Conservation (phyloP, 306 rosid genomes). For the Aeschynomene evenia region DNA sequence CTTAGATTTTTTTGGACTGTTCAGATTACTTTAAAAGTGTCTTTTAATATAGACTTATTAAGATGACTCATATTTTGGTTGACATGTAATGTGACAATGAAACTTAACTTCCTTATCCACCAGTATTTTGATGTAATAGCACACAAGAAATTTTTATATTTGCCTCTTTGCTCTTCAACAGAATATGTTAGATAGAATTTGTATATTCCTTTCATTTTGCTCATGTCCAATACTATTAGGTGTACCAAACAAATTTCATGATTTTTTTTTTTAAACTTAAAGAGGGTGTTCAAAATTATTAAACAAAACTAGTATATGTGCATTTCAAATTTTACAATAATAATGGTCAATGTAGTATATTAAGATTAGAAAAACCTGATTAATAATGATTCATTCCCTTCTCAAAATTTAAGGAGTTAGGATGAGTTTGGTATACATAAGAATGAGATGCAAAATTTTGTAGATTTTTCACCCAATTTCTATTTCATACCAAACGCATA, state of each 20-base stretch:
- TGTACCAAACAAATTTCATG: background rate
- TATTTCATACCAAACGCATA: too few relatives aligned
- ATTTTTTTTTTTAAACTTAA: background rate
- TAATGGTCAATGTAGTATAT: background rate
- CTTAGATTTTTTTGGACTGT: background rate
- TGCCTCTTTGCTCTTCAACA: background rate
- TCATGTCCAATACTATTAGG: background rate
- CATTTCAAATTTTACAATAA: background rate
- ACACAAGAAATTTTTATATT: background rate
- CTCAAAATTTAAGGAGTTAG: background rate
- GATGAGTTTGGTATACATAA: too few relatives aligned
- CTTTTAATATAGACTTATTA: background rate
- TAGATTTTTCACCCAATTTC: too few relatives aligned
- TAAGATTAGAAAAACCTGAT: background rate
- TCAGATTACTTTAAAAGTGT: background rate
- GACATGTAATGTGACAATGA: background rate
- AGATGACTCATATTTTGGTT: background rate
- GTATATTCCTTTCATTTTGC: background rate
- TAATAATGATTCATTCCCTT: background rate
- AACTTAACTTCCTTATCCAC: background rate
- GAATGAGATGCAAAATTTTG: too few relatives aligned
- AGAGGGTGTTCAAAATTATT: background rate
- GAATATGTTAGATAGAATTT: background rate
- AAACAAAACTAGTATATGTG: background rate
- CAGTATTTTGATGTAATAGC: background rate